Base-by-base conservation (phyloP, 2,329 filamentous ascomycete species). In the Nemania diffusa region DNA sequence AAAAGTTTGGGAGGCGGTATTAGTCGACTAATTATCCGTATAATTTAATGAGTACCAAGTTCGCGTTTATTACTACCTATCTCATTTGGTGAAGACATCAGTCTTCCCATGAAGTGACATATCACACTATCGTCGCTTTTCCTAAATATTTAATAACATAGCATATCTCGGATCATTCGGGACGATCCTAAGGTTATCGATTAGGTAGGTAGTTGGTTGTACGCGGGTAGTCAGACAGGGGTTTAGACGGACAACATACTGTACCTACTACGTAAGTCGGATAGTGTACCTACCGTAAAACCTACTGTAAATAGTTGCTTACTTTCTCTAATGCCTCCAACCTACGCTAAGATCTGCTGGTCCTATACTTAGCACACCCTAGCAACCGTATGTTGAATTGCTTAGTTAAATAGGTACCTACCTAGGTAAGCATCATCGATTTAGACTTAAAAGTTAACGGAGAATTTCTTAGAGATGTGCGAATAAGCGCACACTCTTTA, bases 21-120 rank as follows among this genome's bases (percentile, higher is more conserved):
- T 69, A 63, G 55, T 66, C 62, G 22, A 63, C 56, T 65, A 20
- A 27, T 57, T 57, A n/a, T 37, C 9, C 40, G 5, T 27, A 24
- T 5, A 50, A 17, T 50, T 50, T 50, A 27, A 57, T 48, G 27
- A 37, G 26, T 52, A 51, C 27, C 8, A 27, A 53, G 5, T 61
- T 57, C 48, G 11, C 51, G 15, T 27, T 51, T 22, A 20, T 48
- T 34, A 13, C 13, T 32, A n/a, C 6, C 13, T 34, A 48, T 48
- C 42, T 48, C 26, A 7, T 11, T 59, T 37, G 2, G 1, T 11
- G 27, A 62, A 50, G 44, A 27, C 37, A 13, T 13, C 44, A n/a
- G 26, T 32, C 4, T 3, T n/a, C 17, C 13, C 50, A 34, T 40
- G 62, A 34, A 37, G 20, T 13, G 13, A 1, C 37, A 8, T 40